Evolutionary conservation across 2,329 filamentous ascomycete genomes (phyloP), one percentile per base, ranked within the genome.

Genomic region (Sordariomycetes sp.): DNA sequence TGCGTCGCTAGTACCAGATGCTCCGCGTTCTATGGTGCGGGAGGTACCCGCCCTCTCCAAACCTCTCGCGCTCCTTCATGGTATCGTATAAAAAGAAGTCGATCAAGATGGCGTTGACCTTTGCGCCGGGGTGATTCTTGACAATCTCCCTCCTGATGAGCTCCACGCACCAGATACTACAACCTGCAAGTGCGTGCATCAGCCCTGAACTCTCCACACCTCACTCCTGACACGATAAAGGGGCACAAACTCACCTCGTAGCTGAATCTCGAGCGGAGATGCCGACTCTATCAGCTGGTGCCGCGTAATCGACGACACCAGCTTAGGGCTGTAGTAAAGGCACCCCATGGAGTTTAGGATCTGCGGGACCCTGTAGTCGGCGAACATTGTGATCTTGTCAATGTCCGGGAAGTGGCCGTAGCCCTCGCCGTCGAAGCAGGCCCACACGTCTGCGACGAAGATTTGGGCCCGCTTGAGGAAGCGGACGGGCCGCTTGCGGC

Each of bases 21-120:
- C 90, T 95, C 67, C 91, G 81, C 51, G 91, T 96, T 61, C 91
- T 79, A 71, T 96, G 91, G 71, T 96, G 90, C 5, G 89, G 89
- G 53, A 71, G 63, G 60, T 90, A 80, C 48, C 73, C 76, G 66
- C 84, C 80, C 57, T 76, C 69, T 56, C 83, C 75, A 62, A 75
- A 68, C 0, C 72, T 75, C 69, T 97, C 92, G 67, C 87, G 70
- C 66, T 90, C 86, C 69, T 97, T 99, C 73, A 94, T 90, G 20
- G 87, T 84, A 72, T 99, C 94, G 67, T 99, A 99, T 57, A 99
- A 74, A 70, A 96, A 96, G 72, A 97, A 99, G 70, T 99, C 94
- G 61, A 99, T 94, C 64, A 99, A 70, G 45, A 97, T 89, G 28
- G 94, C 91, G 67, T 99, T 99, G 63, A 86, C 71, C 56, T 81